Conservation (phyloP, 2,329 filamentous ascomycete genomes). For the Tothia fuscella region DNA sequence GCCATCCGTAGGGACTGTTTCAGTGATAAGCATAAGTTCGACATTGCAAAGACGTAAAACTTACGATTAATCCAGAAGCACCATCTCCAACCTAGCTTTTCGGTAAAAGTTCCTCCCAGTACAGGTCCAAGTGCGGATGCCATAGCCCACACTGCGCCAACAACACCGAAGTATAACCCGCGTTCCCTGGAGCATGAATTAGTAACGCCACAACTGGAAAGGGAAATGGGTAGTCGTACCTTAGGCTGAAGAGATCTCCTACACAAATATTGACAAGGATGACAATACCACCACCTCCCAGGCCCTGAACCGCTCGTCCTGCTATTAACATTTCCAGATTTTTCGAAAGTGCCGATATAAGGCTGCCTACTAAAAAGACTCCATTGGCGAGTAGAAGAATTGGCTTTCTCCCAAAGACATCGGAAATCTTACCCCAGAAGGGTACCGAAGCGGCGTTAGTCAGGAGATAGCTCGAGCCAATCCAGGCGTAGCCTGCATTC, state of each 20-base stretch:
- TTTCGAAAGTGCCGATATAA: conserved; percentile 40
- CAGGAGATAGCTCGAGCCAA: conserved; percentile 25
- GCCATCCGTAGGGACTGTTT: conserved; percentile 37
- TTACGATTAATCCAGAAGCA: conserved; percentile 25
- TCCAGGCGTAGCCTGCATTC: conserved; percentile 11
- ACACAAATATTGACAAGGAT: conserved; percentile 49
- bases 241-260: conserved; percentile 35
- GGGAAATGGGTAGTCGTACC: too few species aligned
- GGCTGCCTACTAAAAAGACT: conserved; percentile 32
- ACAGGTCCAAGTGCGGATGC: conserved; percentile 42
- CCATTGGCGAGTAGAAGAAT: conserved; percentile 23
- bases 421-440: conserved; percentile 29
- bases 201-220: too few species aligned
- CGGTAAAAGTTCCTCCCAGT: conserved; percentile 39
- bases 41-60: conserved; percentile 18
- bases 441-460: conserved; percentile 27
- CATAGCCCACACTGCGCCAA: conserved; percentile 38
- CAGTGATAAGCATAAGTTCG: conserved; percentile 8
- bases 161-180: conserved; percentile 12
- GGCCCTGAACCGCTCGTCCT: conserved; percentile 44
- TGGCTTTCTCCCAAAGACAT: conserved; percentile 27
- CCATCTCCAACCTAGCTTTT: conserved; percentile 39
- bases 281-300: conserved; percentile 46
- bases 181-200: conserved; percentile 22
- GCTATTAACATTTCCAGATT: conserved; percentile 43